These are phyloP conservation scores for Globisporangium cylindrosporum DNA, from an alignment of 352 stramenopile genomes.

Conservation along the genomic window DNA sequence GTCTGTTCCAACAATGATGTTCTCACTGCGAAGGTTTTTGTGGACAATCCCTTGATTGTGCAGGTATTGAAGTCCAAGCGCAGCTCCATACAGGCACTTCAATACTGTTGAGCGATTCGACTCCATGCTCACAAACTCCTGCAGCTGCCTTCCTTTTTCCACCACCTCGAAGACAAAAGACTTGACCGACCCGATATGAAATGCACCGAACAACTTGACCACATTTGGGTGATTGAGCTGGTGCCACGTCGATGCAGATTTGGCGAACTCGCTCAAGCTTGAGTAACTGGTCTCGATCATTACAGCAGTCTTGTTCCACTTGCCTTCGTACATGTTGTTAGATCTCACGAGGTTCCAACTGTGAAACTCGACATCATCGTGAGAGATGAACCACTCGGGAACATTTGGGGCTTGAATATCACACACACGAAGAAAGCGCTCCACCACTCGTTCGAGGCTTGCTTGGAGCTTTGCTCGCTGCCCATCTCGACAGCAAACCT, in stretches of 20 bases:
- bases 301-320: conserved; percentile 2
- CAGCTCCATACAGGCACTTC: neutral
- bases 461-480: too few species aligned
- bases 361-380: conserved; percentile 2
- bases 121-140: neutral
- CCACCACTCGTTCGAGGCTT: neutral
- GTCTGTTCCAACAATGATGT: neutral
- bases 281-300: neutral
- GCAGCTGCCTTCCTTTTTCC: neutral
- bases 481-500: too few species aligned
- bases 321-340: neutral
- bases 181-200: neutral
- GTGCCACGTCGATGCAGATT: neutral
- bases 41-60: neutral
- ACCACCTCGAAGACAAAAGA: neutral
- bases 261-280: neutral
- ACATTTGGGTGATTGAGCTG: conserved; percentile 13
- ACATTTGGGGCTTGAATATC: neutral
- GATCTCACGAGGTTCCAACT: neutral
- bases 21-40: neutral
- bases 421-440: neutral
- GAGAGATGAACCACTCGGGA: conserved; percentile 11
- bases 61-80: neutral
- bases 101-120: neutral
- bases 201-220: conserved; percentile 4